Evolutionary conservation across 2,329 filamentous ascomycete genomes (phyloP).

Genomic region (Fusarium albosuccineum): DNA sequence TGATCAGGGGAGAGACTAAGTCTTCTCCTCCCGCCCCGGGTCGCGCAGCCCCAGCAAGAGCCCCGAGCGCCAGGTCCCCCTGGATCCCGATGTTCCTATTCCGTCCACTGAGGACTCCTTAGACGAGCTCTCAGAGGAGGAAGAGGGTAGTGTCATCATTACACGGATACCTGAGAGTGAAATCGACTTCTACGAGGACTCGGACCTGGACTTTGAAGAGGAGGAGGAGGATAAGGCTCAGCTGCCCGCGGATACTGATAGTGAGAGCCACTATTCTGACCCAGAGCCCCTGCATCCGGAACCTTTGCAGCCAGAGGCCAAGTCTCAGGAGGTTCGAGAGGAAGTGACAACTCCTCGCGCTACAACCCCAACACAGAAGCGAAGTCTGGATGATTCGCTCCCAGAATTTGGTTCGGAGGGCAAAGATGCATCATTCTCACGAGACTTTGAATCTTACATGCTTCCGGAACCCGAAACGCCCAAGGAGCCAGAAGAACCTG

Average conservation of each 20-base stretch:
- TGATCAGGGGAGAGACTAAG: slow-evolving; percentile 72
- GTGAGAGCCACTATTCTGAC: slow-evolving; percentile 54
- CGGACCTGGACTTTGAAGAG: slow-evolving; percentile 59
- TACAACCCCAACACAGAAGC: slow-evolving; percentile 44
- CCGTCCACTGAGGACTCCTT: slow-evolving; percentile 84
- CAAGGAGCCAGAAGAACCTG: slow-evolving; percentile 49
- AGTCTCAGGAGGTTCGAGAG: slow-evolving; percentile 55
- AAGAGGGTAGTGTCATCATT: slow-evolving; percentile 73
- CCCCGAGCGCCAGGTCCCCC: slow-evolving; percentile 67
- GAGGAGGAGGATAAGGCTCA: slow-evolving; percentile 74
- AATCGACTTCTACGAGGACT: slow-evolving; percentile 71
- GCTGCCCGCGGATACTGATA: slow-evolving; percentile 59
- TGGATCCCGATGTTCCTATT: slow-evolving; percentile 91
- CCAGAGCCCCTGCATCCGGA: slow-evolving; percentile 39
- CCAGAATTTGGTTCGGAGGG: slow-evolving; percentile 54
- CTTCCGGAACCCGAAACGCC: slow-evolving; percentile 54
- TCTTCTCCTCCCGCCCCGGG: slow-evolving; percentile 72
- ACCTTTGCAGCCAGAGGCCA: slow-evolving; percentile 11
- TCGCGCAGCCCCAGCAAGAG: slow-evolving; percentile 60
- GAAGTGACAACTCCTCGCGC: slow-evolving; percentile 65
- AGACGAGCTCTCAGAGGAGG: slow-evolving; percentile 60
- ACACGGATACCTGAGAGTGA: slow-evolving; percentile 74
- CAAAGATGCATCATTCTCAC: slow-evolving; percentile 56
- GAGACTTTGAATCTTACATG: slow-evolving; percentile 62
- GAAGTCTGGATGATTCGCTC: slow-evolving; percentile 47